Base-by-base conservation (phyloP, 2,329 filamentous ascomycete species). In the Emmonsiellopsis sp. region DNA sequence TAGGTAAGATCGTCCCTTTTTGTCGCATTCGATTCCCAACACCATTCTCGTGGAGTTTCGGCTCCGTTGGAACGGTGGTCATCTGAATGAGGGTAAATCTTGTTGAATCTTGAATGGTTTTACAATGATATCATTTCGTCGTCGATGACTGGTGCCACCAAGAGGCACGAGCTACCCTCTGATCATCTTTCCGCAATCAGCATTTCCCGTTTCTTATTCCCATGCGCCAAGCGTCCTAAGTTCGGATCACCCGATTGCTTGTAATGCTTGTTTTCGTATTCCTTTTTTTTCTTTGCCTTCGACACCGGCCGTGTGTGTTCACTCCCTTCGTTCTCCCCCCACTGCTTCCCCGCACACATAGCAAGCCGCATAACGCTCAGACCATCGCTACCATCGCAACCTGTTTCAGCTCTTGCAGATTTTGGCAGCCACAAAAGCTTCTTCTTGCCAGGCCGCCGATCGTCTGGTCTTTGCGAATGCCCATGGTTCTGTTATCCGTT, bases 1-100 rank as follows among this genome's bases (percentile, higher is more conserved):
- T 85, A 37, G 77, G 79, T 79, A 68, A 67, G 76, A 70, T 44
- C 49, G 8, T 53, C 20, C 16, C 43, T 35, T 43, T 46, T 37
- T 34, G 13, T 38, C 16, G 9, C 44, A n/a, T 42, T 11, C 51
- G 30, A 31, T 41, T 20, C 38, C 30, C 41, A 40, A 8, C 46
- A 32, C 20, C 42, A 7, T 37, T 41, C 32, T 3, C 26, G 15
- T 37, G 15, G 45, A 48, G 45, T n/a, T 13, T 38, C 45, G 13
- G n/a, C 37, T 48, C 45, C 10, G 26, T 48, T 34, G 15, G 32
- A 37, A 48, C 15, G 7, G n/a, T 48, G 45, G 32, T 35, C 7
- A 15, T 34, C 34, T 6, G 34, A 48, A 47, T 20, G 16, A 34
- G 15, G 45, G 20, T 26, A 26, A 26, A 26, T 26, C 20, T 26